A percentile compares a stretch with the other conserved stretches of the same genome.
These are phyloP conservation scores for Stereocaulon alpinum DNA, from an alignment of 495 filamentous ascomycete genomes.

Conservation along the genomic window DNA sequence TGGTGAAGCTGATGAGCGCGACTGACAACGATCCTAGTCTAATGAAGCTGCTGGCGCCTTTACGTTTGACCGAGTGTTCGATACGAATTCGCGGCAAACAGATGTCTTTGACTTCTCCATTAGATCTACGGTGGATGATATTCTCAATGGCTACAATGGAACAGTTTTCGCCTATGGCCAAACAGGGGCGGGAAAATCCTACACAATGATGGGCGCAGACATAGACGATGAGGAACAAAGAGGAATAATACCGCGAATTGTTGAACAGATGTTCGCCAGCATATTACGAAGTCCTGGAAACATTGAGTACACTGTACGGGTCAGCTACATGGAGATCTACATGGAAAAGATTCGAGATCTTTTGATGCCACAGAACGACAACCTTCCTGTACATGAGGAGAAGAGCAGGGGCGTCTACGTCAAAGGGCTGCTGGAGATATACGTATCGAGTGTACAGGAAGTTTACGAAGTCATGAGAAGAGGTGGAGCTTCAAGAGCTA, in stretches of 20 bases:
- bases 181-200: conserved; percentile 96
- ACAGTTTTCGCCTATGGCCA: conserved; percentile 99
- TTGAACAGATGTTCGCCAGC: conserved; percentile 94
- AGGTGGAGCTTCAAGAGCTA: conserved; percentile 76
- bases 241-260: conserved; percentile 93
- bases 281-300: conserved; percentile 83
- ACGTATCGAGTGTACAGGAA: conserved; percentile 89
- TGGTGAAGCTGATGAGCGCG: background rate
- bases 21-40: conserved; percentile 44
- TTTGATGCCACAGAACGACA: conserved; percentile 84
- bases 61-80: conserved; percentile 96
- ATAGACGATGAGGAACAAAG: conserved; percentile 84
- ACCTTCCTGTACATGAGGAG: conserved; percentile 92
- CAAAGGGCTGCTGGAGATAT: conserved; percentile 88
- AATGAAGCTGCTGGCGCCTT: conserved; percentile 74
- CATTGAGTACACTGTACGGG: conserved; percentile 94
- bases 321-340: conserved; percentile 99
- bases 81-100: conserved; percentile 73
- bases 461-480: conserved; percentile 96
- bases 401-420: conserved; percentile 95
- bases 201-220: conserved; percentile 97
- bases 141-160: conserved; percentile 97
- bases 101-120: conserved; percentile 98
- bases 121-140: conserved; percentile 89
- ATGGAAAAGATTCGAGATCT: conserved; percentile 98